Conservation (phyloP, 345 rosid genomes). For the Physaria fendleri region DNA sequence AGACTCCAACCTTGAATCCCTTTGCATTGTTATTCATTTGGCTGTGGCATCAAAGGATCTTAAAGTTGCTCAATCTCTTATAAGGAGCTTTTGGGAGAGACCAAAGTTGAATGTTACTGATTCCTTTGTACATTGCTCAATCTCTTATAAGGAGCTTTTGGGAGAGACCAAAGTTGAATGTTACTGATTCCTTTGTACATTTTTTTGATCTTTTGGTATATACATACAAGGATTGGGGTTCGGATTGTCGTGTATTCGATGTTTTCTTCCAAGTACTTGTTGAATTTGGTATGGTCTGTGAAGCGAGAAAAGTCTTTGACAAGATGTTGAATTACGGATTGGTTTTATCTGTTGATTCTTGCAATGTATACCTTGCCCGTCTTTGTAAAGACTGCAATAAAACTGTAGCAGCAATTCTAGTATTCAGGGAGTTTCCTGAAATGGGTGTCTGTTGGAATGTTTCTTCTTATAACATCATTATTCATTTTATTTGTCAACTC, state of each 20-base stretch:
- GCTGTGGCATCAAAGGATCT: conserved; percentile 69
- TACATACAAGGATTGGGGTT: conserved; percentile 91
- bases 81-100: conserved; percentile 58
- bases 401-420: conserved; percentile 29
- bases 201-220: conserved; percentile 59
- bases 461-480: conserved; percentile 59
- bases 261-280: conserved; percentile 75
- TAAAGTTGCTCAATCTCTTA: conserved; percentile 42
- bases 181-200: conserved; percentile 38
- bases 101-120: conserved; percentile 43
- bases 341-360: conserved; percentile 75
- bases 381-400: conserved; percentile 40
- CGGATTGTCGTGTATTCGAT: conserved; percentile 75
- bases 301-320: conserved; percentile 65
- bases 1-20: conserved; percentile 66
- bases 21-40: conserved; percentile 70
- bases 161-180: conserved; percentile 52
- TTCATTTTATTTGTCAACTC: conserved; percentile 51
- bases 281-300: conserved; percentile 53
- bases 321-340: conserved; percentile 79
- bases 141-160: conserved; percentile 55
- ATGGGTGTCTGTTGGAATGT: conserved; percentile 72
- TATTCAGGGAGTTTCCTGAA: conserved; percentile 49
- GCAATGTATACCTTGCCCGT: conserved; percentile 60
- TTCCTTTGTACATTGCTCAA: conserved; percentile 49